phyloP scores from a whole-genome alignment of 352 stramenopile genomes.

The Elongisporangium prolatum region DNA sequence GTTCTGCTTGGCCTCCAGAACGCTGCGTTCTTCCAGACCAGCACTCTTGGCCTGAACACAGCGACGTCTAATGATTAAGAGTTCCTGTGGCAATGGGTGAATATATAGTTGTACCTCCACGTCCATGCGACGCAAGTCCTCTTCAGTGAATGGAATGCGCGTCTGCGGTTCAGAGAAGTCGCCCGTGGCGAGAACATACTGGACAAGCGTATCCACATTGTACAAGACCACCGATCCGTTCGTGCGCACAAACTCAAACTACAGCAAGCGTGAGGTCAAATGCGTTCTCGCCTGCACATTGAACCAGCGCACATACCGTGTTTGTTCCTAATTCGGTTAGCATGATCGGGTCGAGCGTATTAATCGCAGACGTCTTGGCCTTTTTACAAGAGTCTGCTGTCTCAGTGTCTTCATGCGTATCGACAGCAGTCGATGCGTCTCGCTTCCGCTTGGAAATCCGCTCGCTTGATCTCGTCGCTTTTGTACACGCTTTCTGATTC shows the following conservation, averaged over 20 bases:
- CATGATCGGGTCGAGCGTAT: constrained; percentile 88
- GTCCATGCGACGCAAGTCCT: constrained; percentile 75
- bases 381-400: constrained; percentile 32
- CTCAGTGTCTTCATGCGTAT: constrained; percentile 9
- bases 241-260: constrained; percentile 82
- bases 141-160: constrained; percentile 81
- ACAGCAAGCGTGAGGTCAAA: constrained; percentile 14
- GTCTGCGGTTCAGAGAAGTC: constrained; percentile 88
- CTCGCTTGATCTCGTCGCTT: constrained; percentile 47
- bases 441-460: constrained; percentile 59
- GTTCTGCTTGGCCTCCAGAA: constrained; percentile 71
- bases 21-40: constrained; percentile 58
- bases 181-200: constrained; percentile 86
- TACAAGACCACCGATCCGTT: constrained; percentile 85
- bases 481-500: constrained; percentile 2
- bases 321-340: constrained; percentile 66
- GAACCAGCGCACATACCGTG: constrained; percentile 38
- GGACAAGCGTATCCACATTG: constrained; percentile 82
- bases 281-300: constrained; percentile 3
- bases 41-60: constrained; percentile 47
- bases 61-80: constrained; percentile 20
- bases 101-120: constrained; percentile 33
- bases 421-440: constrained; percentile 25
- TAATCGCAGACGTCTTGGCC: constrained; percentile 47
- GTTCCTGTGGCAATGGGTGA: constrained; percentile 17